Base-by-base conservation (phyloP, 2,329 filamentous ascomycete genomes). In the Phyllosticta paracitricarpa region DNA sequence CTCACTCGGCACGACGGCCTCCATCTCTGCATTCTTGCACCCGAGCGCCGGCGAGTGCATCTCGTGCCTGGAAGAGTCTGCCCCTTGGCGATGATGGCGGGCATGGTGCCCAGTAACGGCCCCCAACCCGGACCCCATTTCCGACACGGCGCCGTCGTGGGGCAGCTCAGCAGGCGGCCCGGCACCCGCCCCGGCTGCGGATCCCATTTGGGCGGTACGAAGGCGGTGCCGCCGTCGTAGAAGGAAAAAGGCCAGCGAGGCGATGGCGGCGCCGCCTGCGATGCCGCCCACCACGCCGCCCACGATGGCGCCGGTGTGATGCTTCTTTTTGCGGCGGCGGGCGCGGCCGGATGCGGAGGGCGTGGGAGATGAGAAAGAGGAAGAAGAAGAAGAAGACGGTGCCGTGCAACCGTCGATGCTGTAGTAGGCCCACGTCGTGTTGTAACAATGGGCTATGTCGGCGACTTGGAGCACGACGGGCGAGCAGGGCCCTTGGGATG, bases 351-450 rank as follows among this genome's bases (percentile, higher is more conserved):
- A n/a, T 1, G 30, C 10, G 54, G 2, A 8, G 54, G 17, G 14
- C 7, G 5, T 10, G 28, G 17, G 8, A 25, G 14, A 55, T 14
- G 52, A 25, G 19, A 22, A 22, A 6, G 54, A 35, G 12, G 33
- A 51, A 10, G 55, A 25, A 6, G 55, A 25, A 6, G 55, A 12
- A 2, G 55, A 57, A 4, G 55, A 57, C 4, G 35, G 12, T 4
- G 73, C 83, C 52, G 65, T 78, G 9, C 59, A 61, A 3, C 22
- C 30, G 28, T 61, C 59, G 54, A 61, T 61, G 59, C 59, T 61
- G 48, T 61, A 61, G 54, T 61, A 52, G 22, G 48, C 22, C 35
- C 33, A 56, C 25, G 58, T 56, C 4, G 59, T 17, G 53, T 61
- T 57, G 48, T 61, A 61, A 33, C 59, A 61, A 14, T 7, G 2